Conservation (phyloP, 208 protist genomes). For the Wallacemonas sp. region DNA sequence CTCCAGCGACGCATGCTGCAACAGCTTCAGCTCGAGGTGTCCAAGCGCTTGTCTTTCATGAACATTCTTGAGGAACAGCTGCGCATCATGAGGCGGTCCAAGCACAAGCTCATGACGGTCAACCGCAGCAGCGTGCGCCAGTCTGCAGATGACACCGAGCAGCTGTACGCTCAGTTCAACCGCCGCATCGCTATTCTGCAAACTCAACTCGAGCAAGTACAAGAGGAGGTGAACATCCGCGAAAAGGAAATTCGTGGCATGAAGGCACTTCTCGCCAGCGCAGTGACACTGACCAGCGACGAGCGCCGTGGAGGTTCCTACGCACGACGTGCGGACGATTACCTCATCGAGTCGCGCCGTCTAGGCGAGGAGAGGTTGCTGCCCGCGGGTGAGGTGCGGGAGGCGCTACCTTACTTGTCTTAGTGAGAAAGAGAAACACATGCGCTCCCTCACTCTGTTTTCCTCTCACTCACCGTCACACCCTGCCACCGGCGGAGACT, state of each 20-base stretch:
- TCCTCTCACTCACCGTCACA: too few relatives aligned
- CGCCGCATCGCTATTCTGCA: neutral
- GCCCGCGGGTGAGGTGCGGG: too few relatives aligned
- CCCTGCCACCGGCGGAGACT: too few relatives aligned
- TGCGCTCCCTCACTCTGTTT: too few relatives aligned
- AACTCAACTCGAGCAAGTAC: neutral
- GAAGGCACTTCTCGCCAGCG: neutral
- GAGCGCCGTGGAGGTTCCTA: neutral
- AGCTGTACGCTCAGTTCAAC: conserved; percentile 1
- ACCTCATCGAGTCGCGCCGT: neutral
- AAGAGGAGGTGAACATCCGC: neutral
- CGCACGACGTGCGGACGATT: neutral
- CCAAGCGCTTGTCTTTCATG: neutral
- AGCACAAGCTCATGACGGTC: neutral
- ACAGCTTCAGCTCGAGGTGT: neutral
- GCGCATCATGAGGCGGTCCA: neutral
- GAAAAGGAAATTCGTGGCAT: neutral
- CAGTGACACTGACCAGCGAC: neutral
- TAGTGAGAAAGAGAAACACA: too few relatives aligned
- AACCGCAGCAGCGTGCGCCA: neutral
- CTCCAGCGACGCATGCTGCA: conserved; percentile 12
- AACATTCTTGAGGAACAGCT: conserved; percentile 5
- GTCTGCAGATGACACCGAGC: neutral
- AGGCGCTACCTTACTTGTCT: too few relatives aligned
- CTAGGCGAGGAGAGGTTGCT: neutral